These are phyloP conservation scores for Penicillium salamii DNA, from an alignment of 495 filamentous ascomycete species.

Conservation along the genomic window DNA sequence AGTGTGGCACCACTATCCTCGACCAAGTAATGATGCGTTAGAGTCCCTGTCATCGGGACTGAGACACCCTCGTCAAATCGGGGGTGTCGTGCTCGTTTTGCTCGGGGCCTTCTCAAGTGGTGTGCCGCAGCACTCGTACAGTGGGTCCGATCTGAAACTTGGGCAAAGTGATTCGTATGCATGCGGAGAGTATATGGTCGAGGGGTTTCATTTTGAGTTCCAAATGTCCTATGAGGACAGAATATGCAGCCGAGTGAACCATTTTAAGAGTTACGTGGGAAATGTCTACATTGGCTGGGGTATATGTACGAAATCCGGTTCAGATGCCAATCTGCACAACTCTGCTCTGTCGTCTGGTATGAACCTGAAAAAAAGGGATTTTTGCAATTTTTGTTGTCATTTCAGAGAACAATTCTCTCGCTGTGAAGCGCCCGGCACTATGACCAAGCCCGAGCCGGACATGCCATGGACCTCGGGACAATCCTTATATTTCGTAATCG, in stretches of 20 bases:
- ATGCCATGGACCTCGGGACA: constrained; percentile 24
- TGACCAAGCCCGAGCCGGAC: constrained; percentile 29
- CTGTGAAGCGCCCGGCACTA: constrained; percentile 25
- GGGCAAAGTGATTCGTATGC: not conserved
- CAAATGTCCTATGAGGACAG: too few species aligned
- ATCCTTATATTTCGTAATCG: constrained; percentile 37
- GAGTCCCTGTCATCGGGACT: not conserved
- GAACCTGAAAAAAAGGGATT: constrained; percentile 12
- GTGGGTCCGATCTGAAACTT: constrained; percentile 24
- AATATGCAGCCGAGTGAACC: too few species aligned
- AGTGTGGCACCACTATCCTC: not conserved
- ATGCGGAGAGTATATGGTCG: too few species aligned
- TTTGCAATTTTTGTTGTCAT: constrained; percentile 37
- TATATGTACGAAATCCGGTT: not conserved
- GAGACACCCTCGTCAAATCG: constrained; percentile 7
- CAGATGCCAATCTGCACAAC: constrained; percentile 2
- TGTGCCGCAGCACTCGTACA: too few species aligned
- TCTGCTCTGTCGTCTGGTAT: not conserved
- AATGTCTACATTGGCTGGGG: not conserved
- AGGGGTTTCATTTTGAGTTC: not conserved
- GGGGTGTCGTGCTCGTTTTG: not conserved
- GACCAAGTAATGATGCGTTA: constrained; percentile 1
- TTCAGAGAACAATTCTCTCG: constrained; percentile 31
- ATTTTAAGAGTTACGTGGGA: constrained; percentile 2
- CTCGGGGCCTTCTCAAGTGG: too few species aligned